Base-by-base conservation (phyloP, 768 basidiomycete genomes). In the Lepiota brunneoincarnata region DNA sequence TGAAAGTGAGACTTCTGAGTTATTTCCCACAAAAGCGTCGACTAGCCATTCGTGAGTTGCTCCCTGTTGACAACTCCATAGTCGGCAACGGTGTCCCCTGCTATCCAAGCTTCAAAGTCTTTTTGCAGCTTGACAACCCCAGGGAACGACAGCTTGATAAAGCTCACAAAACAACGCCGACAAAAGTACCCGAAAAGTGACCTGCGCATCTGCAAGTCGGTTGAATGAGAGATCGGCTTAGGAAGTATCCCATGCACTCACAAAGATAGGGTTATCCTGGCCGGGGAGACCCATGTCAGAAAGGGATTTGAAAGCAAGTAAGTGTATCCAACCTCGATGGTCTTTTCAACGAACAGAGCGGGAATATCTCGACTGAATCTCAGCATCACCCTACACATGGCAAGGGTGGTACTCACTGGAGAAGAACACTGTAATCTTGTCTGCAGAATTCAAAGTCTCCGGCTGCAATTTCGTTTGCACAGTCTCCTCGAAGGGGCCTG, bases 141-240 rank as follows among this genome's bases (percentile, higher is more conserved):
- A 43, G 78, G 76, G 59, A 86, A 91, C 0, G 91, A 89, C 2
- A 93, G 72, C 64, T 92, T 92, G 60, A 80, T 64, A 67, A 86
- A 92, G 60, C 79, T 85, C 45, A 90, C 76, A 56, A 79, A 85
- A 63, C 87, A 91, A 37, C 91, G 78, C 43, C 91, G 86, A 59
- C 81, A 84, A 63, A 92, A 93, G 61, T 83, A 89, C 2, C 90
- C 92, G 65, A 92, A 89, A 18, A 89, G 69, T 2, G 91, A 93
- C 17, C 88, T 83, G 23, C 87, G 83, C 49, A 75, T 75, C 91
- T 92, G 49, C 28, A 26, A 36, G 31, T 28, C 7, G 15, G 17
- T 50, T 40, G 37, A 35, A 46, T 17, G 9, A 46, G 54, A 31
- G 18, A 35, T 24, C 9, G 14, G 1, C 26, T 21, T 12, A 17